phyloP scores from a whole-genome alignment of 177 flowering plant genomes.

The Tripterygium wilfordii region DNA sequence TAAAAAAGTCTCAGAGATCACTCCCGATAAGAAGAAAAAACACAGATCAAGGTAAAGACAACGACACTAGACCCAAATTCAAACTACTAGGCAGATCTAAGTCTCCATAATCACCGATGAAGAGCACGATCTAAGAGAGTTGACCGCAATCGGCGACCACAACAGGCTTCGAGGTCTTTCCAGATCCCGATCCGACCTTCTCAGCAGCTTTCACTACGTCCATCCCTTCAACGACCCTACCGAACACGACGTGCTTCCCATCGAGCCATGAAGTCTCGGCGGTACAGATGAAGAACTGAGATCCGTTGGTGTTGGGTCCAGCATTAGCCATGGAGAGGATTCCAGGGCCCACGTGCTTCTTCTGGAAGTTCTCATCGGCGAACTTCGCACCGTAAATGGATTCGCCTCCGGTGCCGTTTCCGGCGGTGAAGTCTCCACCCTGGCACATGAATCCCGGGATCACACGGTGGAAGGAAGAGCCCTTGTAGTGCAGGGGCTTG shows the following conservation, averaged over 20 bases:
- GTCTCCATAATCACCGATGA: not conserved
- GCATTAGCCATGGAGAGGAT: conserved; percentile 85
- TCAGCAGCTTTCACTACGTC: conserved; percentile 68
- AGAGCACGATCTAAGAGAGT: conserved; percentile 25
- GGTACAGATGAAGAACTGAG: conserved; percentile 86
- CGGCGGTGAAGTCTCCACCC: conserved; percentile 88
- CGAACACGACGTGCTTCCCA: conserved; percentile 88
- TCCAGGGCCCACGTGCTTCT: conserved; percentile 84
- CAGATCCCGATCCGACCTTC: conserved; percentile 64
- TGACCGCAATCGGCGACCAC: conserved; percentile 77
- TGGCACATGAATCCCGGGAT: conserved; percentile 86
- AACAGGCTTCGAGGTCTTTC: conserved; percentile 49
- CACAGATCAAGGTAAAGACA: not conserved
- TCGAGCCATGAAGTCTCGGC: conserved; percentile 74
- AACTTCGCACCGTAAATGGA: conserved; percentile 84
- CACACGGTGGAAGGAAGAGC: conserved; percentile 76
- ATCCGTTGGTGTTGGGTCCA: conserved; percentile 77
- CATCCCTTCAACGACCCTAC: conserved; percentile 68
- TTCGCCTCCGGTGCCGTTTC: conserved; percentile 90
- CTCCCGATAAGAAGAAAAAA: too few species aligned
- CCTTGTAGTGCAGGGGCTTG: conserved; percentile 80
- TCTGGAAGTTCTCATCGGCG: conserved; percentile 75
- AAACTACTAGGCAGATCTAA: not conserved
- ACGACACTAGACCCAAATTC: not conserved
- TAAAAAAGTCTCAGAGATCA: too few species aligned